These are phyloP conservation scores for Nicotiana sylvestris DNA, from an alignment of 257 asterid genomes.

Conservation along the genomic window DNA sequence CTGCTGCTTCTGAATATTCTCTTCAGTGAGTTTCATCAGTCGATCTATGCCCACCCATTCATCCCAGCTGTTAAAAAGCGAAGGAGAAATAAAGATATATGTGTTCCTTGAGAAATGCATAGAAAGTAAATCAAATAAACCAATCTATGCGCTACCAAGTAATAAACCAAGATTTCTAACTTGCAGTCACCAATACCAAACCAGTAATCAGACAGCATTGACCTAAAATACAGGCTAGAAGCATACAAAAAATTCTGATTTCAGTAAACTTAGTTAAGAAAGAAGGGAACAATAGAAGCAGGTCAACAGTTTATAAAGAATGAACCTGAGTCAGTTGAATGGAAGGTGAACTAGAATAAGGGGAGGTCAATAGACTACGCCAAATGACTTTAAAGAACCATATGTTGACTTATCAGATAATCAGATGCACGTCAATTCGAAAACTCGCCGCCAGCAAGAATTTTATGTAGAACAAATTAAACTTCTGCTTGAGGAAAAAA, in stretches of 20 bases:
- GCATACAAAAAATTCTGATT: background rate
- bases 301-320: background rate
- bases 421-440: conserved; percentile 1
- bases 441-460: background rate
- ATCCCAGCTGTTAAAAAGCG: conserved; percentile 62
- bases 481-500: conserved; percentile 4
- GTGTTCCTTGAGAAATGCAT: background rate
- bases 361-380: background rate
- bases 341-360: background rate
- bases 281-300: background rate
- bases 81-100: background rate
- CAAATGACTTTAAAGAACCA: background rate
- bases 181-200: background rate
- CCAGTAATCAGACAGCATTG: background rate
- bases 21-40: conserved; percentile 57
- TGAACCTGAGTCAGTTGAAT: conserved; percentile 2
- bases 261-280: background rate
- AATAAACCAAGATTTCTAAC: background rate
- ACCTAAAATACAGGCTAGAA: background rate
- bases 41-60: conserved; percentile 62
- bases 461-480: background rate
- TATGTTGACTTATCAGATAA: background rate
- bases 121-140: background rate
- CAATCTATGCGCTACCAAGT: background rate
- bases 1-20: conserved; percentile 46